Conservation (phyloP, 176 grass and related monocot genomes). For the Elaeis guineensis region DNA sequence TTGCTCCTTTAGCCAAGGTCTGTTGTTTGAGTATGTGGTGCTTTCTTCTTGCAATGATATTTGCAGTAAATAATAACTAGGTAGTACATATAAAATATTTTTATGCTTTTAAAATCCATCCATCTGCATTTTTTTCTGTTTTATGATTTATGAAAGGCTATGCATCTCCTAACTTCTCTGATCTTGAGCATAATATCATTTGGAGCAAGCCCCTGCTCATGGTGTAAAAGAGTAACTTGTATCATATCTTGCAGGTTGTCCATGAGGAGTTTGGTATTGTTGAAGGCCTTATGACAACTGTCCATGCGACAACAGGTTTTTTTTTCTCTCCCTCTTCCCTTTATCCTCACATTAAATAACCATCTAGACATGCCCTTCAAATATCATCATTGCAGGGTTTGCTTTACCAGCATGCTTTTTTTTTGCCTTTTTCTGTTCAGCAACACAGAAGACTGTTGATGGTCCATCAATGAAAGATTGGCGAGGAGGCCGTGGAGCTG, state of each 20-base stretch:
- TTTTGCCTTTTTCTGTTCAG: constrained; percentile 29
- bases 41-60: too few relatives aligned
- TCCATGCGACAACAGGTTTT: constrained; percentile 96
- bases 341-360: too few relatives aligned
- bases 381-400: too few relatives aligned
- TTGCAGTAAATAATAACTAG: too few relatives aligned
- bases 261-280: constrained; percentile 97
- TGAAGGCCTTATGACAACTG: constrained; percentile 98
- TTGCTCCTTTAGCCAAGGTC: constrained; percentile 99
- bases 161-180: too few relatives aligned
- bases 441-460: constrained; percentile 97
- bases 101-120: too few relatives aligned
- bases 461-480: constrained; percentile 96
- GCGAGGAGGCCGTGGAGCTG: constrained; percentile 93
- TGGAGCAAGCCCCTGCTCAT: background rate
- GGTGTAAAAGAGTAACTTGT: background rate
- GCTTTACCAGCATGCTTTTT: background rate
- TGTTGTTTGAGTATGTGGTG: background rate
- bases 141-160: too few relatives aligned
- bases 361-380: too few relatives aligned
- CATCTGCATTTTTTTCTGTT: too few relatives aligned
- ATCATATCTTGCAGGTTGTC: constrained; percentile 52
- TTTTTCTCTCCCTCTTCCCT: background rate
- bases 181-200: too few relatives aligned
- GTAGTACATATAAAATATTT: too few relatives aligned